phyloP scores from a whole-genome alignment of 1,139 yeast genomes.

The Magnusiomyces fungicola region DNA sequence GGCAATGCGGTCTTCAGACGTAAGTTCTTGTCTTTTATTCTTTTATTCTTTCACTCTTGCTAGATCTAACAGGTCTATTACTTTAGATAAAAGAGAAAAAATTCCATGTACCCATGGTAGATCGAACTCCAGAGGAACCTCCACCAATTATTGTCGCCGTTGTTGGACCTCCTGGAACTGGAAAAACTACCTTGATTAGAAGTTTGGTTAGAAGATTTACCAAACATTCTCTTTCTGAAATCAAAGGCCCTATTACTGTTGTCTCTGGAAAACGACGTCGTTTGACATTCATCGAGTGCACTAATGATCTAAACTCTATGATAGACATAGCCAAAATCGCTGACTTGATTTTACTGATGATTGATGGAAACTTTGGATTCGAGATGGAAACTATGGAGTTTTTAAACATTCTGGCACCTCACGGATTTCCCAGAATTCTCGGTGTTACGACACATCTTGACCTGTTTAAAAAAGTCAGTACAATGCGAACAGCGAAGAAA shows the following conservation, averaged over 20 bases:
- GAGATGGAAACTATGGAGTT: constrained; percentile 99
- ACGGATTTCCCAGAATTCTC: constrained; percentile 96
- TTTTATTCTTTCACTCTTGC: too few species aligned
- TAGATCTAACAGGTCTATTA: constrained; percentile 5
- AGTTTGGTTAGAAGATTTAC: constrained; percentile 83
- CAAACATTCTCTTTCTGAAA: constrained; percentile 77
- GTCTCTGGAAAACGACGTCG: constrained; percentile 94
- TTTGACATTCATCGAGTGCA: constrained; percentile 86
- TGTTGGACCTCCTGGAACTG: constrained; percentile 99
- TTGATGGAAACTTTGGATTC: constrained; percentile 96
- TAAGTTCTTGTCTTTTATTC: too few species aligned
- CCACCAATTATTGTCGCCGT: constrained; percentile 96
- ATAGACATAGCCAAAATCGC: constrained; percentile 94
- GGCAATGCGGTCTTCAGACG: constrained; percentile 81
- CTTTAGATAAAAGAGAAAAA: constrained; percentile 55
- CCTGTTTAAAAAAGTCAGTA: constrained; percentile 80
- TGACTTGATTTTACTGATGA: constrained; percentile 77
- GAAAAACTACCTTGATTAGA: constrained; percentile 87
- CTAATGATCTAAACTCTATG: constrained; percentile 91
- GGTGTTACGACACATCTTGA: constrained; percentile 97
- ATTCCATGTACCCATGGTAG: constrained; percentile 95
- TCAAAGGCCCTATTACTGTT: constrained; percentile 96
- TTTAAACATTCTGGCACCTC: constrained; percentile 90
- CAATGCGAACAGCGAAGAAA: constrained; percentile 87
- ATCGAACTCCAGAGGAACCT: constrained; percentile 95